Evolutionary conservation across 179 eudicot genomes (phyloP).

Genomic region (Heliamphora pulchella): DNA sequence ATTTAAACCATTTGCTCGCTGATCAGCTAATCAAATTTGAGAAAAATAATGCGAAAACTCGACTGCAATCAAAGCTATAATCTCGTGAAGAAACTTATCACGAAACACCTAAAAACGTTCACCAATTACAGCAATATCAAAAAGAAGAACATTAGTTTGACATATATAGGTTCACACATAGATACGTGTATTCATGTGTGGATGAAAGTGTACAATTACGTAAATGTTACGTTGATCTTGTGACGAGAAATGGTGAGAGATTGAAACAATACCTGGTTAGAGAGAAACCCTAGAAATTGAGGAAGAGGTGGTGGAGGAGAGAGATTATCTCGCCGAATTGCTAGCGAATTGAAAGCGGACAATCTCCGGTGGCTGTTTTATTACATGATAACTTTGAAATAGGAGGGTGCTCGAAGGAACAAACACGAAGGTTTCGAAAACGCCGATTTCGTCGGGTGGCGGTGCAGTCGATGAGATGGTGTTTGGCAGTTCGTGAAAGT

Average conservation of each 20-base stretch:
- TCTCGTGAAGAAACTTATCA: not conserved
- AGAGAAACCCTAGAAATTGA: conserved; percentile 18
- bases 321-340: conserved; percentile 14
- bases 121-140: not conserved
- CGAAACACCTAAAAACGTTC: not conserved
- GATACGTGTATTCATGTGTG: not conserved
- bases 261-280: conserved; percentile 12
- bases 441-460: not conserved
- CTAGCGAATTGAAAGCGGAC: conserved; percentile 17
- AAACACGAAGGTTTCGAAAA: not conserved
- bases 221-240: not conserved
- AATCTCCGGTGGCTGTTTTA: not conserved
- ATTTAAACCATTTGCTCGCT: not conserved
- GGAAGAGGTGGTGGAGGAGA: conserved; percentile 7
- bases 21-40: not conserved
- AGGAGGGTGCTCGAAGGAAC: not conserved
- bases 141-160: not conserved
- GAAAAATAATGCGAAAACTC: not conserved
- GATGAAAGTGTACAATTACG: not conserved
- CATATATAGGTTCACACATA: not conserved
- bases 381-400: not conserved
- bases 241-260: not conserved
- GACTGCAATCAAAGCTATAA: not conserved
- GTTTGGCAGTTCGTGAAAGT: no score
- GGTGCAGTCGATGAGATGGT: no score